A percentile compares a stretch with the other conserved stretches of the same genome.
phyloP scores from a whole-genome alignment of 805 yeast species.

The Pichia nakasei region DNA sequence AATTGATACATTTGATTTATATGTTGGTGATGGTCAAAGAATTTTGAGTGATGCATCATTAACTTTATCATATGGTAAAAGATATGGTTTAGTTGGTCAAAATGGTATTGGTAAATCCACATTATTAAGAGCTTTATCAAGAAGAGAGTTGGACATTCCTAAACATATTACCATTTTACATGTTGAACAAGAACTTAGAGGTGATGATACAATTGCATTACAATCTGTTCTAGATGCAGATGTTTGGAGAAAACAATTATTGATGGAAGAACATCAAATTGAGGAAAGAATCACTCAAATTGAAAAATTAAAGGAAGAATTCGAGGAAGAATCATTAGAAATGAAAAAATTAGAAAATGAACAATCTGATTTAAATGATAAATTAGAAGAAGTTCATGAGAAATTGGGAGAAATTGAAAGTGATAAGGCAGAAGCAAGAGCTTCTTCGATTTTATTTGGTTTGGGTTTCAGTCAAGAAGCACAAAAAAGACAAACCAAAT shows the following conservation, averaged over 20 bases:
- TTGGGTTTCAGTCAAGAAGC: slow-evolving; percentile 88
- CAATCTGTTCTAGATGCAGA: slow-evolving; percentile 98
- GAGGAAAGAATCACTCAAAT: slow-evolving; percentile 70
- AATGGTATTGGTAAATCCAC: slow-evolving; percentile 99
- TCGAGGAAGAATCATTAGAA: slow-evolving; percentile 68
- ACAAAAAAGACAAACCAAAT: slow-evolving; percentile 74
- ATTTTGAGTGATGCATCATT: slow-evolving; percentile 82
- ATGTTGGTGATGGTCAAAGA: slow-evolving; percentile 93
- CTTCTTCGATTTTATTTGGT: slow-evolving; percentile 88
- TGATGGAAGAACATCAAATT: slow-evolving; percentile 67
- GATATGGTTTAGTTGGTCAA: slow-evolving; percentile 97
- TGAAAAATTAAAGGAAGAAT: slow-evolving; percentile 57
- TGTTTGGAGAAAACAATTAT: slow-evolving; percentile 92
- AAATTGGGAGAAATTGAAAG: slow-evolving; percentile 90
- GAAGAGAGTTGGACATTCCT: slow-evolving; percentile 91
- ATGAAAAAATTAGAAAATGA: slow-evolving; percentile 79
- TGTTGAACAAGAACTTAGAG: slow-evolving; percentile 94
- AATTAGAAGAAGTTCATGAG: slow-evolving; percentile 69
- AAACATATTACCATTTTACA: slow-evolving; percentile 92
- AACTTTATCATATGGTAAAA: slow-evolving; percentile 81
- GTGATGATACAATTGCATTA: slow-evolving; percentile 84
- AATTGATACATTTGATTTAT: slow-evolving; percentile 84
- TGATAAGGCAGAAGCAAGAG: slow-evolving; percentile 95
- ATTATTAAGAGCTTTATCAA: slow-evolving; percentile 76
- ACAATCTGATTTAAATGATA: slow-evolving; percentile 74